Evolutionary conservation across 768 basidiomycete genomes (phyloP), one percentile per base, ranked within the genome.

Genomic region (Pleurotus eryngii): DNA sequence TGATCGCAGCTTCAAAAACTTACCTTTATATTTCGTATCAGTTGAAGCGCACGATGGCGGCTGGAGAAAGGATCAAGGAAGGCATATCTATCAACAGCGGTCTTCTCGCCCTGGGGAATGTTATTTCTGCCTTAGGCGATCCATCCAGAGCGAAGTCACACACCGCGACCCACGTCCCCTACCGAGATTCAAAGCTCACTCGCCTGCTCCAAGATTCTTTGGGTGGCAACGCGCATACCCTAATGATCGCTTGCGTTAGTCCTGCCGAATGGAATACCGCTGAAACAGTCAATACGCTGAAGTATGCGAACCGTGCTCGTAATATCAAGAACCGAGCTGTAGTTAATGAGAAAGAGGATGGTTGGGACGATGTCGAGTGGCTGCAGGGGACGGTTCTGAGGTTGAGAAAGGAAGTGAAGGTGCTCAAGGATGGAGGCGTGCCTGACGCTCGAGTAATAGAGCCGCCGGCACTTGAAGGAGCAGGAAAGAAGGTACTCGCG

Each of bases 11-110:
- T 46, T 57, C 15, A 40, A 57, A 4, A 22, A 55, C 59, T 66
- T 67, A 59, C 66, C 53, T 35, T 35, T 9, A 35, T 35, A 35
- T 35, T 56, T 55, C 58, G 24, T 61, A 62, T 42, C 64, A 94
- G 90, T 80, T 99, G 47, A 99, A 99, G 72, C 87, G 97, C 43
- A 99, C 97, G 7, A 92, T 95, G 0, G 97, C 96, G 4, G 88
- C 87, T 7, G 97, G 97, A 4, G 96, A 98, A 61, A 89, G 96
- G 56, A 92, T 96, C 72, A 98, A 94, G 70, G 97, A 98, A 74
- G 96, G 96, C n/a, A 97, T 97, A 55, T 94, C 93, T 26, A 98
- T 98, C 76, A 99, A 99, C 76, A 90, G 92, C 60, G 97, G 97
- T 59, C 84, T 99, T 35, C 81, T 95, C 37, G 96, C 97, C 15